Evolutionary conservation across 2,329 filamentous ascomycete species (phyloP).

Genomic region (Didymella pomorum): DNA sequence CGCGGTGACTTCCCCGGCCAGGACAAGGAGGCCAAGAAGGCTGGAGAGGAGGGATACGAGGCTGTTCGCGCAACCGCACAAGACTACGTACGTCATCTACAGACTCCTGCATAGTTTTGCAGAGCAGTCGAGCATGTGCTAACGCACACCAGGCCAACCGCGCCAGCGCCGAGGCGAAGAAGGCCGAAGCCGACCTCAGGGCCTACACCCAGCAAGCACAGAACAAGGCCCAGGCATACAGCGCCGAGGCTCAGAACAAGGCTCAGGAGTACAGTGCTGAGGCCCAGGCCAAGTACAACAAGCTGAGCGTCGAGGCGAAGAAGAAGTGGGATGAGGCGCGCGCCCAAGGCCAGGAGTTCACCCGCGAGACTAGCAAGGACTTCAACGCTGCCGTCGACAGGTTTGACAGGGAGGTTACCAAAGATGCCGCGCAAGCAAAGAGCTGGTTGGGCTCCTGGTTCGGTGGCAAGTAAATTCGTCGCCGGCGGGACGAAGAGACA

Average conservation of each 20-base stretch:
- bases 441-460: constrained; percentile 87
- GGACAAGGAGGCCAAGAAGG: constrained; percentile 69
- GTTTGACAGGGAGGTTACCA: constrained; percentile 82
- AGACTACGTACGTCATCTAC: constrained; percentile 37
- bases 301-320: constrained; percentile 64
- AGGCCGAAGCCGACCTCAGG: constrained; percentile 66
- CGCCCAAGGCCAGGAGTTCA: constrained; percentile 60
- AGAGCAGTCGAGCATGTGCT: constrained; percentile 16
- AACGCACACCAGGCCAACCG: constrained; percentile 47
- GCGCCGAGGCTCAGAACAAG: constrained; percentile 17
- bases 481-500: not conserved
- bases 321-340: constrained; percentile 68
- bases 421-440: constrained; percentile 82
- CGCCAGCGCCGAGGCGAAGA: constrained; percentile 61
- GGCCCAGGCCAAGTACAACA: constrained; percentile 63
- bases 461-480: constrained; percentile 59
- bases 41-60: constrained; percentile 61
- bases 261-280: constrained; percentile 45
- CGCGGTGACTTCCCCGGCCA: constrained; percentile 71
- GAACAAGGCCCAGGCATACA: constrained; percentile 63
- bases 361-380: constrained; percentile 55
- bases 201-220: constrained; percentile 64
- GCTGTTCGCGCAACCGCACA: constrained; percentile 57
- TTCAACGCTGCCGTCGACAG: constrained; percentile 70
- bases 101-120: not conserved